Conservation (phyloP, 148 eudicot genomes). For the Cornus controversa region DNA sequence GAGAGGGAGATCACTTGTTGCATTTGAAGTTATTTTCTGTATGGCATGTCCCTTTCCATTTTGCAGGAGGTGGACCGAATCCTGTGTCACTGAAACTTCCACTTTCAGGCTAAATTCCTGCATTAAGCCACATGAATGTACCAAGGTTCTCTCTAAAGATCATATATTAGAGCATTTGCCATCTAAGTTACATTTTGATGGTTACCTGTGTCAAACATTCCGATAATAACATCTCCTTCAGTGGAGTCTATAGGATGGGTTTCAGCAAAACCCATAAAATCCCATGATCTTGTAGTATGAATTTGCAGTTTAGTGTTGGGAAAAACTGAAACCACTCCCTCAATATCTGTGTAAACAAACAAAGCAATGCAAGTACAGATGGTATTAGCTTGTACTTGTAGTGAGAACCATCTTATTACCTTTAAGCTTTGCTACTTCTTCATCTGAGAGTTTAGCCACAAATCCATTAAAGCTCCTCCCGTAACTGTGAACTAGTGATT, state of each 20-base stretch:
- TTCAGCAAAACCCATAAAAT: background rate
- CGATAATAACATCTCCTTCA: background rate
- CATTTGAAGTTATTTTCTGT: background rate
- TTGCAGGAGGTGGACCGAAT: background rate
- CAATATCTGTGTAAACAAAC: background rate
- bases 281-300: conserved; percentile 7
- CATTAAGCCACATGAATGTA: no score
- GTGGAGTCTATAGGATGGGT: background rate
- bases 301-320: background rate
- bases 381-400: background rate
- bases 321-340: background rate
- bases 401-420: background rate
- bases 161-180: no score
- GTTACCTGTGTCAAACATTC: background rate
- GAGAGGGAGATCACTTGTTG: no score
- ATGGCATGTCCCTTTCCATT: background rate
- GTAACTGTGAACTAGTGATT: background rate
- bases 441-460: background rate
- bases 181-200: no score
- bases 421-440: background rate
- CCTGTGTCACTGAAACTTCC: background rate
- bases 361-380: no score
- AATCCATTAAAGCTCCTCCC: no score
- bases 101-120: background rate
- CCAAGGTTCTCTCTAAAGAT: no score